Conservation (phyloP, 106 monocot genomes). For the Gastrodia elata region DNA sequence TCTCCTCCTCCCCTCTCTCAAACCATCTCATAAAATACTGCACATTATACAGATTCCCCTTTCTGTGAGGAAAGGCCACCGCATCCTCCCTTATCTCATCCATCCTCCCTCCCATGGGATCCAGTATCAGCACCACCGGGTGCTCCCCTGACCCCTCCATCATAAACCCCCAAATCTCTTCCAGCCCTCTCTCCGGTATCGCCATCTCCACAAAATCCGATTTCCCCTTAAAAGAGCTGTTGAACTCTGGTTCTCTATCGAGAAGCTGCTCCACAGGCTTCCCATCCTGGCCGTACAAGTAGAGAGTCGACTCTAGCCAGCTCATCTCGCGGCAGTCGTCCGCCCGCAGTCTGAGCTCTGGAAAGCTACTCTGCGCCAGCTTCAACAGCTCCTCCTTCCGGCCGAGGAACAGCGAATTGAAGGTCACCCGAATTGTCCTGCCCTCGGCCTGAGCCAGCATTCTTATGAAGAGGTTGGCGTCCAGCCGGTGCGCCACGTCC, state of each 20-base stretch:
- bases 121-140: slow-evolving; percentile 14
- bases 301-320: slow-evolving; percentile 22
- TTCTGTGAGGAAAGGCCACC: slow-evolving; percentile 36
- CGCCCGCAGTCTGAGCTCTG: slow-evolving; percentile 16
- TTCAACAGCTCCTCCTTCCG: slow-evolving; percentile 3
- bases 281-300: neutral
- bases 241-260: neutral
- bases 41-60: slow-evolving; percentile 32
- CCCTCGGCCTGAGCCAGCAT: neutral
- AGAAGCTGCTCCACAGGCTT: neutral
- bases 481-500: slow-evolving; percentile 14
- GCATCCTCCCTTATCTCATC: slow-evolving; percentile 16
- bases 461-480: slow-evolving; percentile 23
- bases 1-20: neutral
- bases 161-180: slow-evolving; percentile 25
- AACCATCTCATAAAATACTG: slow-evolving; percentile 30
- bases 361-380: slow-evolving; percentile 5
- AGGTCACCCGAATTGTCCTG: slow-evolving; percentile 11
- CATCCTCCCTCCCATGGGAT: slow-evolving; percentile 36
- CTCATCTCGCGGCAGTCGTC: slow-evolving; percentile 20
- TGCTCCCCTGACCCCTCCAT: slow-evolving; percentile 6
- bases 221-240: slow-evolving; percentile 26
- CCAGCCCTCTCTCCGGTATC: slow-evolving; percentile 4
- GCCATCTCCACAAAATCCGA: slow-evolving; percentile 25
- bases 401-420: slow-evolving; percentile 27